Evolutionary conservation across 805 yeast genomes (phyloP), one percentile per base, ranked within the genome.

Genomic region (Starmerella bacillaris): DNA sequence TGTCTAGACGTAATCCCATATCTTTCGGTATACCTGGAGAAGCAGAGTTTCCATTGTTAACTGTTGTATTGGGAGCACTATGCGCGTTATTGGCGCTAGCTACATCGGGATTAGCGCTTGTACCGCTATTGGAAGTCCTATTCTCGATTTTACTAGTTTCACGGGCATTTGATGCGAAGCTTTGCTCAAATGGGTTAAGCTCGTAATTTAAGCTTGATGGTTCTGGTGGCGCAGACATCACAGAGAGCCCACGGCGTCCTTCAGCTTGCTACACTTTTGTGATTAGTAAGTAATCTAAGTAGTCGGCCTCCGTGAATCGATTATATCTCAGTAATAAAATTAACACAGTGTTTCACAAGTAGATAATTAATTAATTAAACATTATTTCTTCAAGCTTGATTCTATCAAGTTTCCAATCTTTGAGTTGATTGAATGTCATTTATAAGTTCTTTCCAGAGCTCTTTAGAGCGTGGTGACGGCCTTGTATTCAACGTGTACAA

Each of bases 151-250:
- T n/a, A 7, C 16, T 18, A 7, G 7, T 18, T 7, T 33, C 37
- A 29, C 36, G 42, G 16, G 47, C 36, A 30, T 70, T 72, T 2
- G 72, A 58, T n/a, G 89, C 94, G 59, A 86, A 86, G 34, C 93
- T 78, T 55, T 77, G 78, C 56, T 86, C 98, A 53, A 86, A 86
- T 4, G 95, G 95, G 50, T 86, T 86, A 7, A 89, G 94, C 55
- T 89, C 98, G 39, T 83, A 61, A 41, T 76, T 86, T 48, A 80
- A 69, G 33, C 46, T 42, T 17, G 45, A 42, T 21, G 42, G 45
- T 12, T 40, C 40, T 3, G 46, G 27, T 6, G 32, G 11, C 22
- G 9, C 22, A 19, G 32, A 29, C 32, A 29, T 29, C 14, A n/a
- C n/a, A 12, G 26, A 22, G n/a, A 12, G 26, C 26, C 26, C 26